phyloP scores from a whole-genome alignment of 2,329 filamentous ascomycete genomes.

The Pyricularia pennisetigena region DNA sequence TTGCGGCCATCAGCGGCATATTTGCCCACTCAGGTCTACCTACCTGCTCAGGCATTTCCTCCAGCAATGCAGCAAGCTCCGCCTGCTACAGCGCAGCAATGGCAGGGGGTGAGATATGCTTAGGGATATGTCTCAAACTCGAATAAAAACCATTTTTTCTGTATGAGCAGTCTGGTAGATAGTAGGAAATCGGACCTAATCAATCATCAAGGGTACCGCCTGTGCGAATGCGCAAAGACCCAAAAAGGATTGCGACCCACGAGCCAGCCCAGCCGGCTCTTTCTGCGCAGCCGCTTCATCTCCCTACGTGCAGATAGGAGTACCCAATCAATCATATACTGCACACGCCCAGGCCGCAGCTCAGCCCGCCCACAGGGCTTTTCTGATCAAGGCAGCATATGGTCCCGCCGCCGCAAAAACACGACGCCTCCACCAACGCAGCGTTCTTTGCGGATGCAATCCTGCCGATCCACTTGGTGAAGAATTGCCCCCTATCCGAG shows the following conservation, averaged over 20 bases:
- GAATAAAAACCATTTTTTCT: neutral
- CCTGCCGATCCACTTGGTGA: neutral
- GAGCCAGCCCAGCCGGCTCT: too few species aligned
- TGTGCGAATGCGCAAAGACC: neutral
- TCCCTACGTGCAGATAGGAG: neutral
- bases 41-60: neutral
- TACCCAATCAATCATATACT: slow-evolving; percentile 13
- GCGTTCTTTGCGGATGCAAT: neutral
- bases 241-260: neutral
- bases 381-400: slow-evolving; percentile 17
- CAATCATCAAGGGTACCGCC: too few species aligned
- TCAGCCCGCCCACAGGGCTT: slow-evolving; percentile 9
- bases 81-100: neutral
- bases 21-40: neutral
- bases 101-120: neutral
- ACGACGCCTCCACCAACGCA: slow-evolving; percentile 5
- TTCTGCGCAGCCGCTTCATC: neutral
- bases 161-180: neutral
- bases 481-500: neutral
- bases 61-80: neutral
- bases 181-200: too few species aligned
- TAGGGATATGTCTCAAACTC: too few species aligned
- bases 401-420: slow-evolving; percentile 18
- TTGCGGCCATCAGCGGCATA: neutral
- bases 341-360: slow-evolving; percentile 19